phyloP scores from a whole-genome alignment of 768 basidiomycete species.

The Boletus fagicola region DNA sequence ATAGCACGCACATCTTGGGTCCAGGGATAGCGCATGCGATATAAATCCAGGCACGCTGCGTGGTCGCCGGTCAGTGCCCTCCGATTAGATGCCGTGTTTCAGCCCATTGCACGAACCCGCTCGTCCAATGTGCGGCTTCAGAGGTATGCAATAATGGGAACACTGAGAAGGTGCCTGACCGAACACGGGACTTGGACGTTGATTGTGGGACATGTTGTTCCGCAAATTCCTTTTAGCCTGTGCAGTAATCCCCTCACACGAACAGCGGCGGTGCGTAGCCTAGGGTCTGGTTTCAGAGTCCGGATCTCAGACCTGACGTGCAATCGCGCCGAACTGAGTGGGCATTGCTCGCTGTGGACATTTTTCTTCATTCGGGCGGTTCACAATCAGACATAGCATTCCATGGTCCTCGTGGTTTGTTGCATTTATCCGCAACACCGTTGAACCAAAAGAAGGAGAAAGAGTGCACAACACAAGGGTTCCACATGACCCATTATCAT shows the following conservation, averaged over 20 bases:
- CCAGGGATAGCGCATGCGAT: neutral
- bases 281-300: no score
- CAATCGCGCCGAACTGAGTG: neutral
- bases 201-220: neutral
- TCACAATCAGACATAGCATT: neutral
- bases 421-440: neutral
- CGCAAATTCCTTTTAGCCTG: neutral
- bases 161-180: neutral
- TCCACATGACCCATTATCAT: no score
- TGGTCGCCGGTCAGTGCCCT: neutral
- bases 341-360: neutral
- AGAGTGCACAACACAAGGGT: neutral
- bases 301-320: neutral
- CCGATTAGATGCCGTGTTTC: neutral
- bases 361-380: neutral
- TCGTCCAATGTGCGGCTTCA: neutral
- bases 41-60: neutral
- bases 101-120: no score
- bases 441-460: neutral
- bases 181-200: neutral
- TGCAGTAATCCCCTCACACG: no score
- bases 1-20: neutral
- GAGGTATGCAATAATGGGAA: neutral
- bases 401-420: neutral
- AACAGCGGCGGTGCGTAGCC: no score